Conservation (phyloP, 306 rosid species). For the Comarum palustre region DNA sequence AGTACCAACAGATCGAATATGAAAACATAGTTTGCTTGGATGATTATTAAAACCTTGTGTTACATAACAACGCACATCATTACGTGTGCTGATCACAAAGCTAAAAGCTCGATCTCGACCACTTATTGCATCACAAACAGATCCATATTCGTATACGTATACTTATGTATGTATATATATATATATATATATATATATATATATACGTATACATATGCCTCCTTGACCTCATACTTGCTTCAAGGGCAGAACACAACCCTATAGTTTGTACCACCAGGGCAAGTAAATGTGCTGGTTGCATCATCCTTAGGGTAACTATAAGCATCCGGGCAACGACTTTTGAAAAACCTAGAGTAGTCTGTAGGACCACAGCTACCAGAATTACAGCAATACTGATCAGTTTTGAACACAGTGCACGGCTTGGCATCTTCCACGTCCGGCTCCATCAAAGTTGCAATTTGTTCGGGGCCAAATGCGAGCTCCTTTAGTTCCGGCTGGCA, state of each 20-base stretch:
- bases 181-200: too few relatives aligned
- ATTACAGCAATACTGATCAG: slow-evolving; percentile 3
- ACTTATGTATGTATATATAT: too few relatives aligned
- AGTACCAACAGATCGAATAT: background rate
- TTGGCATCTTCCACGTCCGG: background rate
- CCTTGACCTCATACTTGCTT: background rate
- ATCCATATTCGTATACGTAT: too few relatives aligned
- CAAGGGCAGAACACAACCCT: background rate
- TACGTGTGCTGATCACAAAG: background rate
- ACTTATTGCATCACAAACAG: background rate
- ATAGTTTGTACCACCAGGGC: background rate
- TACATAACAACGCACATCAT: background rate
- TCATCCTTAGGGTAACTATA: background rate
- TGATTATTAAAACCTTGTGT: background rate
- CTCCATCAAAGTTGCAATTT: background rate
- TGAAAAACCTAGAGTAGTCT: background rate
- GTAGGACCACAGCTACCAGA: background rate
- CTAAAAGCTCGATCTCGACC: background rate
- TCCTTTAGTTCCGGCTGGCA: background rate
- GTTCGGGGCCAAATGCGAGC: background rate
- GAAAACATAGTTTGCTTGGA: background rate
- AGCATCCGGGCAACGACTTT: background rate
- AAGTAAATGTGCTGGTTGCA: background rate
- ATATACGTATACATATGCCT: background rate
- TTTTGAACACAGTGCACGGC: slow-evolving; percentile 25